Base-by-base conservation (phyloP, 345 rosid genomes). In the Lumnitzera littorea region DNA sequence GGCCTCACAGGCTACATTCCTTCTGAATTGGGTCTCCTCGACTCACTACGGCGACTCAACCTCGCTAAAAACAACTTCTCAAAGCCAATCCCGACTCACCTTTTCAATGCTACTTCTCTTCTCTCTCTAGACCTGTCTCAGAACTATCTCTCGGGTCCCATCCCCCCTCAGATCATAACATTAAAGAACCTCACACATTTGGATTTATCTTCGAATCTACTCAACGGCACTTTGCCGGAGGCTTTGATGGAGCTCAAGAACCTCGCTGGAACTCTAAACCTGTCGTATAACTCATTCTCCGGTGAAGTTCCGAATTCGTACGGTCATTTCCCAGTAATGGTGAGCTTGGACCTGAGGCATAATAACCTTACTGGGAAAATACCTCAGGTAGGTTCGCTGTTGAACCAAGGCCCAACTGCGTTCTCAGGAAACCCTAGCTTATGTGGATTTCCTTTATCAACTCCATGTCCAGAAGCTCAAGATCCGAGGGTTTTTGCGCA, bases 321-420 rank as follows among this genome's bases (percentile, higher is more conserved):
- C 63, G 99, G 97, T 1, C 58, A 61, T 9, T 83, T 94, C 0
- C 91, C 91, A 14, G 95, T 84, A 9, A 64, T 75, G 70, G 84
- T 94, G 15, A 94, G 91, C 72, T 78, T 94, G 67, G 99, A 94
- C 78, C 82, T 94, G 55, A 70, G 82, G 61, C 76, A 87, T 55
- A 94, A 94, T 60, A 86, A 87, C 67, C 87, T 94, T 52, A 77
- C 87, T 13, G 97, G 99, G 15, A 85, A 76, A 74, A 85, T 94
- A 51, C 99, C 99, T 48, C 77, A 77, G 63, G 77, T 76, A 12
- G 99, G 99, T 2, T 89, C 99, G 41, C 58, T 94, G 59, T 55
- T 94, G 65, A 94, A 83, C 73, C 99, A 89, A 62, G 99, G 99
- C n/a, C 97, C 99, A 10, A 90, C 95, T 4, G 99, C 97, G 25